A percentile compares a stretch with the other conserved stretches of the same genome.
phyloP scores from a whole-genome alignment of 2,329 filamentous ascomycete genomes.

The Aspergillus hortae region DNA sequence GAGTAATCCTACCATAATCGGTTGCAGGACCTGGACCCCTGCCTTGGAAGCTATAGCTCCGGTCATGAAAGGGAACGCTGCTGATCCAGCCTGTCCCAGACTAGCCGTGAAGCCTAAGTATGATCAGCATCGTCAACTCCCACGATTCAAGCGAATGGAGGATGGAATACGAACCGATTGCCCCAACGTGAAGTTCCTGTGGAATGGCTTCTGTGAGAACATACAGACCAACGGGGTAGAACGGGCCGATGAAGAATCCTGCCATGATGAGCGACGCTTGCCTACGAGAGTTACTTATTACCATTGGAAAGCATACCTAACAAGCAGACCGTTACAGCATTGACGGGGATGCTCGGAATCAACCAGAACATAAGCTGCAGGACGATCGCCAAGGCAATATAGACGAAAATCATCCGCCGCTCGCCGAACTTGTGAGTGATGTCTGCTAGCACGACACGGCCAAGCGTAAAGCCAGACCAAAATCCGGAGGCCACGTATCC shows the following conservation, averaged over 20 bases:
- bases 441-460: conserved; percentile 19
- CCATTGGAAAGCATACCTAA: conserved; percentile 12
- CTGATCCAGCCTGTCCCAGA: conserved; percentile 20
- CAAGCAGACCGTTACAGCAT: conserved; percentile 21
- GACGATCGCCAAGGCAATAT: conserved; percentile 14
- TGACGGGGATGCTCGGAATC: conserved; percentile 18
- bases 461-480: conserved; percentile 22
- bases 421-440: conserved; percentile 22
- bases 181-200: conserved; percentile 20
- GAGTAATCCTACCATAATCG: conserved; percentile 22
- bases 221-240: conserved; percentile 23
- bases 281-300: neutral
- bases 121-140: conserved; percentile 1
- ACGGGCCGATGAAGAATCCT: conserved; percentile 26
- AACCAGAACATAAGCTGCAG: conserved; percentile 23
- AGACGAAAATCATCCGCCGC: conserved; percentile 20
- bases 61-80: conserved; percentile 23
- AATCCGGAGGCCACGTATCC: conserved; percentile 23
- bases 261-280: too few species aligned
- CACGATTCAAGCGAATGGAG: neutral
- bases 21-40: conserved; percentile 21
- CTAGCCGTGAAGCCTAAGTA: conserved; percentile 20
- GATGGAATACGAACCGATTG: conserved; percentile 16
- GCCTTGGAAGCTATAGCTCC: conserved; percentile 21
- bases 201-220: conserved; percentile 21